Conservation (phyloP, 208 protist species). For the Trypanosoma caninum region DNA sequence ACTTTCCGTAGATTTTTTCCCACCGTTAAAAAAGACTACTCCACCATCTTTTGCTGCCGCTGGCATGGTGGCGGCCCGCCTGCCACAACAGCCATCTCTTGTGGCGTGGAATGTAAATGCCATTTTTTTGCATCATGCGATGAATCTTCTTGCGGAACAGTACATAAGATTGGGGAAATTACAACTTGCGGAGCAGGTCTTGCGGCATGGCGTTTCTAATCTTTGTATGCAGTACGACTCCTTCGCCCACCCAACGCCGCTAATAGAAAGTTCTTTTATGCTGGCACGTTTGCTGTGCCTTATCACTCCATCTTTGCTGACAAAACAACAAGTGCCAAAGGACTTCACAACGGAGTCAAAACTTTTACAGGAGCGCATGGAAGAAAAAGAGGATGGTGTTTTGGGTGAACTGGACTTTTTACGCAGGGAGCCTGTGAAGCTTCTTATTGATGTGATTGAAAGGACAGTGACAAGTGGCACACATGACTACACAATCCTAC, state of each 20-base stretch:
- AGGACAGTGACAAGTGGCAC: conserved; percentile 36
- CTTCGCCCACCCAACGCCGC: conserved; percentile 42
- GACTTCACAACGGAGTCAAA: background rate
- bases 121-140: conserved; percentile 17
- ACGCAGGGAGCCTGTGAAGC: conserved; percentile 12
- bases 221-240: conserved; percentile 54
- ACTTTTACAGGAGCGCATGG: background rate
- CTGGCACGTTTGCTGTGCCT: conserved; percentile 40
- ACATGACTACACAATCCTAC: conserved; percentile 65
- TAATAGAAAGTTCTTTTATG: conserved; percentile 51
- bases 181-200: conserved; percentile 13
- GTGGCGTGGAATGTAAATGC: conserved; percentile 19
- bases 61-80: background rate
- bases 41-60: background rate
- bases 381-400: background rate
- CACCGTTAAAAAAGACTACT: background rate
- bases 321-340: background rate
- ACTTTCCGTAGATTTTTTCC: background rate
- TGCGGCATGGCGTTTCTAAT: conserved; percentile 35
- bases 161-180: conserved; percentile 14
- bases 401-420: conserved; percentile 7
- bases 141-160: conserved; percentile 21
- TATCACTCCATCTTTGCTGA: conserved; percentile 1
- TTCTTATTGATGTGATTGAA: conserved; percentile 45
- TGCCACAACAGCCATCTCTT: background rate